Evolutionary conservation across 345 rosid genomes (phyloP).

Genomic region (Diplotaxis tenuifolia): DNA sequence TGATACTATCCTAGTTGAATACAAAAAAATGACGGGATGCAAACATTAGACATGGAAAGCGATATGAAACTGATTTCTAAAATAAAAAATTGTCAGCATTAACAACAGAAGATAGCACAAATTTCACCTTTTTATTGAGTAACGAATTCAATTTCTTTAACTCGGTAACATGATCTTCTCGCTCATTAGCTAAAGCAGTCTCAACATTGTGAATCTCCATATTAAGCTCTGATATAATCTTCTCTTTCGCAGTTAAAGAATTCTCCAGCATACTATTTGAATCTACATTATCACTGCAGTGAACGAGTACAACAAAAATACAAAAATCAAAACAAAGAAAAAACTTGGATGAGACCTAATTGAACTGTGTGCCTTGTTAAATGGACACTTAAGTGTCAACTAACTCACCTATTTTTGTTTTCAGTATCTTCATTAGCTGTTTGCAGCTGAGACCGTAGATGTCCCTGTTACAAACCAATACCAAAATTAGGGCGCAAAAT

Average conservation of each 20-base stretch:
- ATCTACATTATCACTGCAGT: constrained; percentile 68
- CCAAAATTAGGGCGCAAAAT: background rate
- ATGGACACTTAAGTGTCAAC: constrained; percentile 8
- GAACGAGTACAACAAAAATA: constrained; percentile 9
- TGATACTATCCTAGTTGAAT: constrained; percentile 58
- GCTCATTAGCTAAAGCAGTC: constrained; percentile 68
- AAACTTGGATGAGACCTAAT: background rate
- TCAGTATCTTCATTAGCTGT: constrained; percentile 84
- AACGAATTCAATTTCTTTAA: constrained; percentile 67
- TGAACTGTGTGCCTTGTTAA: constrained; percentile 4
- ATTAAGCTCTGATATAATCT: constrained; percentile 88
- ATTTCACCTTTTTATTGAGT: constrained; percentile 71
- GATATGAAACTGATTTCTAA: background rate
- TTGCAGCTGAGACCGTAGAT: constrained; percentile 77
- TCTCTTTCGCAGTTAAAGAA: constrained; percentile 86
- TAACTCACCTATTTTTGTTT: constrained; percentile 60
- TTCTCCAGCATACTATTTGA: constrained; percentile 81
- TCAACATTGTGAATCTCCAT: constrained; percentile 89
- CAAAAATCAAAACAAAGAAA: constrained; percentile 5
- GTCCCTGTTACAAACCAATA: constrained; percentile 54
- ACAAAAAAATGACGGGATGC: background rate
- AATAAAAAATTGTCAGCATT: background rate
- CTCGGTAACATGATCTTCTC: constrained; percentile 78
- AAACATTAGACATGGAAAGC: constrained; percentile 13
- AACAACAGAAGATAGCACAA: background rate